phyloP scores from a whole-genome alignment of 2,329 filamentous ascomycete genomes.

The Hypoxylon sp. region DNA sequence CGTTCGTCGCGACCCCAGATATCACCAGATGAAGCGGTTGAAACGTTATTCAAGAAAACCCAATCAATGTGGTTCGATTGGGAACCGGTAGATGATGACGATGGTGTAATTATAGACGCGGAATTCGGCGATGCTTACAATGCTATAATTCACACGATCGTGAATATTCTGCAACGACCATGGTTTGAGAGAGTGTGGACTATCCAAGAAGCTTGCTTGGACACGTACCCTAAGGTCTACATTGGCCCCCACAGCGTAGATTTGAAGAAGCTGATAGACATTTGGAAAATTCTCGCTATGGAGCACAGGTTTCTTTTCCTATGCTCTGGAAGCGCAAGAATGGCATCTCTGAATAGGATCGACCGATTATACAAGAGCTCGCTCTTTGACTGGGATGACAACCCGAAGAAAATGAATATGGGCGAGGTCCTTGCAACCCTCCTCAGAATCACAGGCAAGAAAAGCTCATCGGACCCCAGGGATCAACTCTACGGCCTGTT shows the following conservation, averaged over 20 bases:
- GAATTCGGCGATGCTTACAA: conserved; percentile 21
- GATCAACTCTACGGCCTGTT: conserved; percentile 42
- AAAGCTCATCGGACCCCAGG: conserved; percentile 17
- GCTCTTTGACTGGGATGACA: background rate
- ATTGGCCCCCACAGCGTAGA: conserved; percentile 31
- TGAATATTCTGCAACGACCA: conserved; percentile 18
- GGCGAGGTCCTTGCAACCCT: conserved; percentile 16
- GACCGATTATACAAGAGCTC: background rate
- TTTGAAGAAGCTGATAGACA: background rate
- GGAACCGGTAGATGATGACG: conserved; percentile 32
- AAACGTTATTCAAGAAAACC: conserved; percentile 38
- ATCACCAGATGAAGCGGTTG: conserved; percentile 26
- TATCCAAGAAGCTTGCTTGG: conserved; percentile 42
- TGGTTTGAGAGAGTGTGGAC: conserved; percentile 48
- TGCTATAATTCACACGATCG: conserved; percentile 7
- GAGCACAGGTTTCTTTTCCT: background rate
- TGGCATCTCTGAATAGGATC: conserved; percentile 3
- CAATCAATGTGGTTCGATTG: conserved; percentile 24
- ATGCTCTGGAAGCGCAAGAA: conserved; percentile 1
- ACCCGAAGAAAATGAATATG: conserved; percentile 2
- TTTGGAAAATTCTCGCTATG: conserved; percentile 7
- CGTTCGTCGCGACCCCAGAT: background rate
- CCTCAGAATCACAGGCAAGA: conserved; percentile 1
- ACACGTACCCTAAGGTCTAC: background rate
- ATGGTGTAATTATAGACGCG: conserved; percentile 4